Conservation (phyloP, 2,329 filamentous ascomycete genomes). For the Massarina eburnea region DNA sequence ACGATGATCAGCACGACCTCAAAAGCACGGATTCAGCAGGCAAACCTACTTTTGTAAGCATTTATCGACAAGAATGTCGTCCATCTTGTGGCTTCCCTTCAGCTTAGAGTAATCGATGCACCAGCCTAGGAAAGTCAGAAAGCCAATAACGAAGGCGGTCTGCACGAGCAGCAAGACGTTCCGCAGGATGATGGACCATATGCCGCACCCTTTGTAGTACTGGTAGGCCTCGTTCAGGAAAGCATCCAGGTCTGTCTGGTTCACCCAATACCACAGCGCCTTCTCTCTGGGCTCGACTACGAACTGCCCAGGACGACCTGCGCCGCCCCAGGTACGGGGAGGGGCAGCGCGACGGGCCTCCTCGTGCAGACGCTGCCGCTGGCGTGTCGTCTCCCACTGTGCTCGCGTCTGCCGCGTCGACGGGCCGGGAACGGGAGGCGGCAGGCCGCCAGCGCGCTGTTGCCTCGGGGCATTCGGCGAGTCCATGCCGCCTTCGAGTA, state of each 20-base stretch:
- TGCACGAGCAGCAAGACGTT: constrained; percentile 75
- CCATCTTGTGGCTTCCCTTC: constrained; percentile 62
- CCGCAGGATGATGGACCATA: constrained; percentile 80
- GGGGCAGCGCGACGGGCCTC: constrained; percentile 22
- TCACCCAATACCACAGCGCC: constrained; percentile 91
- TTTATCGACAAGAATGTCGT: constrained; percentile 67
- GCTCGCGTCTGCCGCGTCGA: constrained; percentile 47
- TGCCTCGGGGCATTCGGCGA: constrained; percentile 21
- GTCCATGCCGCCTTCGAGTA: constrained; percentile 57
- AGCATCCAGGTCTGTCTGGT: constrained; percentile 83
- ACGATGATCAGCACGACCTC: background rate
- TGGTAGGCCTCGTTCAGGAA: constrained; percentile 85
- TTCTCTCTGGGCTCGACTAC: constrained; percentile 66
- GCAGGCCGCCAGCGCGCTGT: constrained; percentile 32
- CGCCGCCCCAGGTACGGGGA: constrained; percentile 23
- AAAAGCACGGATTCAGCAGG: background rate
- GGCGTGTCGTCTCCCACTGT: constrained; percentile 54
- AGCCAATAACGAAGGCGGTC: constrained; percentile 77
- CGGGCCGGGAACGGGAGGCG: constrained; percentile 47
- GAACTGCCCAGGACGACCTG: constrained; percentile 27
- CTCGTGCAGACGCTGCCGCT: constrained; percentile 49
- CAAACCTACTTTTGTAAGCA: constrained; percentile 60
- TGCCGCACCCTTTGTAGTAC: constrained; percentile 80
- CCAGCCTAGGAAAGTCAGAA: constrained; percentile 80
- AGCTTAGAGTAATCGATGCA: constrained; percentile 82